Base-by-base conservation (phyloP, 2,329 filamentous ascomycete genomes). In the Verticillium nonalfalfae region DNA sequence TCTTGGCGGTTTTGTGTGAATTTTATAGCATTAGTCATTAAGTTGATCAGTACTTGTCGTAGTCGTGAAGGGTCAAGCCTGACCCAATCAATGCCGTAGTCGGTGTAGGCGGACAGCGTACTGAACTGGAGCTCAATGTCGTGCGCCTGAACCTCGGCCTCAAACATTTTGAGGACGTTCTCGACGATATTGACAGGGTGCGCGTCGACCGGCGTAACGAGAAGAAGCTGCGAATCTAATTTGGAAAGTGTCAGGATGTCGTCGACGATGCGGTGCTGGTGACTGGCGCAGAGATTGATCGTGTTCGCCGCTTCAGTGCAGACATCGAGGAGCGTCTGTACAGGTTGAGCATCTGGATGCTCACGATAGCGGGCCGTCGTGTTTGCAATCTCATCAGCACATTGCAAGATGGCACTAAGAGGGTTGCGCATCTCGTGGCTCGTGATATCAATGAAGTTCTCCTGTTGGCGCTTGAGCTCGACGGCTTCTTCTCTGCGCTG, bases 401-500 rank as follows among this genome's bases (percentile, higher is more conserved):
- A 91, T 72, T 93, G 90, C 34, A 92, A 75, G 50, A 93, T 87
- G 5, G 89, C 90, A 33, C 85, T 89, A 2, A 93, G 77, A 0
- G 90, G 90, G 67, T 93, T 93, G 21, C 89, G 84, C 86, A 91
- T 89, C 68, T 91, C 89, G 72, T 91, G 89, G 64, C 83, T 88
- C 3, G 87, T 90, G 60, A 90, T 90, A 68, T 90, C 88, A 66
- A 90, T 90, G 68, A 90, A 90, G 65, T 90, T 90, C 67, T 86
- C 84, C 66, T 87, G 84, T 64, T 90, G 86, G 31, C 85, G 81
- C 73, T 95, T 95, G 63, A 93, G 81, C 71, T 94, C 89, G 2
- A 93, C 85, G 0, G 91, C 92, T 71, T 95, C 91, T 68, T 93
- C 85, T 69, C 90, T 89, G 62, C 90, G 86, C 55, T 87, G 83